Conservation (phyloP, 352 stramenopile species). For the Elongisporangium anandrum region DNA sequence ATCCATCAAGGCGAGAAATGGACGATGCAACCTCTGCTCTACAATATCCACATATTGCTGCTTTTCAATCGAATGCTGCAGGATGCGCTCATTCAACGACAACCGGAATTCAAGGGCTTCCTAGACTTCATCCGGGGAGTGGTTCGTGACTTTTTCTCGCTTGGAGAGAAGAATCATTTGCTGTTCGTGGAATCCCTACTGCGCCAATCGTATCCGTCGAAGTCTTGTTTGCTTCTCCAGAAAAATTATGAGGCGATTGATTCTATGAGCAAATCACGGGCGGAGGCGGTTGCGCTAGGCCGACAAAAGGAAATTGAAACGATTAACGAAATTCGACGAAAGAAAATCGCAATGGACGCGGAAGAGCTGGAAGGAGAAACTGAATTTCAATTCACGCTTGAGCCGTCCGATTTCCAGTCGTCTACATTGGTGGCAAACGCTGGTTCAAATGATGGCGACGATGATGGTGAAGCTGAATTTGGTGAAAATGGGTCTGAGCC, state of each 20-base stretch:
- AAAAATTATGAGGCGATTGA: slow-evolving; percentile 69
- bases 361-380: slow-evolving; percentile 78
- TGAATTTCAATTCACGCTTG: slow-evolving; percentile 75
- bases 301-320: slow-evolving; percentile 47
- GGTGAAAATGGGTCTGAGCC: not conserved
- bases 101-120: slow-evolving; percentile 59
- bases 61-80: slow-evolving; percentile 87
- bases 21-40: slow-evolving; percentile 85
- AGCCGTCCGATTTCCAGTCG: slow-evolving; percentile 51
- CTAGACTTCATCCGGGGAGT: slow-evolving; percentile 77
- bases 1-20: slow-evolving; percentile 67
- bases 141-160: slow-evolving; percentile 73
- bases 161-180: slow-evolving; percentile 77
- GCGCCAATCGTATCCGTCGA: slow-evolving; percentile 63
- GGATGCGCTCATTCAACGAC: slow-evolving; percentile 56
- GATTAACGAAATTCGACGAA: slow-evolving; percentile 60
- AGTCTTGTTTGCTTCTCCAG: slow-evolving; percentile 70
- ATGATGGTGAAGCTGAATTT: slow-evolving; percentile 23
- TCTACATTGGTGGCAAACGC: slow-evolving; percentile 32
- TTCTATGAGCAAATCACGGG: slow-evolving; percentile 53
- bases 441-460: slow-evolving; percentile 1
- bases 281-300: slow-evolving; percentile 56
- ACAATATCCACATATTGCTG: slow-evolving; percentile 77
- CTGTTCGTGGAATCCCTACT: slow-evolving; percentile 76
- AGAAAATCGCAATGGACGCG: slow-evolving; percentile 66